phyloP scores from a whole-genome alignment of 2,329 filamentous ascomycete species.

The Monosporascus sp. region DNA sequence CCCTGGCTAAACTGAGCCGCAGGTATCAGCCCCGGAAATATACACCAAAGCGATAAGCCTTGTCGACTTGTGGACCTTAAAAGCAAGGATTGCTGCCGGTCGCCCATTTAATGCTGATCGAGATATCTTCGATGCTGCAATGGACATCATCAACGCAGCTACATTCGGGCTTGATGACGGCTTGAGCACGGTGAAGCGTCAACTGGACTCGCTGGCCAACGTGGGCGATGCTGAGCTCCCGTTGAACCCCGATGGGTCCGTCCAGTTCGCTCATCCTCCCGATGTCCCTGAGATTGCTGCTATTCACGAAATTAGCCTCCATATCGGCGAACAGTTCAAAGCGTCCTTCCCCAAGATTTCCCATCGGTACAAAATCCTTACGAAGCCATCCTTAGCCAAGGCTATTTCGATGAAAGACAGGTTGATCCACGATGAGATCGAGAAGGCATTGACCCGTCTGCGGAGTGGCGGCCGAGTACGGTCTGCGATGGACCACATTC shows the following conservation, averaged over 20 bases:
- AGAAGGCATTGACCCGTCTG: slow-evolving; percentile 13
- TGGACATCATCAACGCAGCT: slow-evolving; percentile 31
- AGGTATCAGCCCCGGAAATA: slow-evolving; percentile 31
- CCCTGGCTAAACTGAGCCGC: neutral
- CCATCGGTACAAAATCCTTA: slow-evolving; percentile 9
- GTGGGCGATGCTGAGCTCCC: neutral
- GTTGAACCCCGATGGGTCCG: slow-evolving; percentile 3
- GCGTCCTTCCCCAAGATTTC: slow-evolving; percentile 3
- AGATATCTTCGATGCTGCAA: slow-evolving; percentile 27
- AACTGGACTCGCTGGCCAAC: slow-evolving; percentile 5
- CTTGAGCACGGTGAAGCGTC: slow-evolving; percentile 9
- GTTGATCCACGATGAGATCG: slow-evolving; percentile 15
- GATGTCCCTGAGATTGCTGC: slow-evolving; percentile 11
- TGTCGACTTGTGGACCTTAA: slow-evolving; percentile 30
- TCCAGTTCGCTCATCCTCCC: slow-evolving; percentile 9
- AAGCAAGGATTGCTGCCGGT: slow-evolving; percentile 20
- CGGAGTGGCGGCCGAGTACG: slow-evolving; percentile 9
- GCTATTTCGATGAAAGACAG: slow-evolving; percentile 12
- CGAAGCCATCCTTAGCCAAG: slow-evolving; percentile 2
- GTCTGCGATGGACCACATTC: slow-evolving; percentile 27
- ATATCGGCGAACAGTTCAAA: slow-evolving; percentile 14
- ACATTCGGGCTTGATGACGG: slow-evolving; percentile 24
- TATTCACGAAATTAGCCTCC: slow-evolving; percentile 6
- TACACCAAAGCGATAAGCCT: slow-evolving; percentile 26
- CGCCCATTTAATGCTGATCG: slow-evolving; percentile 26